A percentile compares a stretch with the other conserved stretches of the same genome.
These are phyloP conservation scores for Tetrastigma voinierianum DNA, from an alignment of 164 flowering plant genomes.

Conservation along the genomic window DNA sequence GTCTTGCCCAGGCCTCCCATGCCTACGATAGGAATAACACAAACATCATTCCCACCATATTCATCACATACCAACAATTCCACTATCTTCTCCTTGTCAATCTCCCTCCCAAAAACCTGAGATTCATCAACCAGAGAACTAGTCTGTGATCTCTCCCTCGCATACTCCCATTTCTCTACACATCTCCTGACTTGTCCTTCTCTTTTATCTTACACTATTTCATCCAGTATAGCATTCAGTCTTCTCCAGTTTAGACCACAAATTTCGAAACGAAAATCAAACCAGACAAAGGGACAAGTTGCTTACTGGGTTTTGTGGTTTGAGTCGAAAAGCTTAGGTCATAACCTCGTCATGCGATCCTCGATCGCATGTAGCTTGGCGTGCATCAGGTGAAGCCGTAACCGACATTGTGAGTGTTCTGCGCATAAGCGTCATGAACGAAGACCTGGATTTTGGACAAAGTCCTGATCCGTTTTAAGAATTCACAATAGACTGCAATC, in stretches of 20 bases:
- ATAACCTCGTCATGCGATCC: constrained; percentile 3
- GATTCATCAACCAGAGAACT: not conserved
- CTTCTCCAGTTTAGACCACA: not conserved
- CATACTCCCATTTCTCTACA: not conserved
- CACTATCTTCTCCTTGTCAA: not conserved
- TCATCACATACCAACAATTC: not conserved
- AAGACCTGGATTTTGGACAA: constrained; percentile 1
- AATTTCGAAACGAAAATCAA: not conserved
- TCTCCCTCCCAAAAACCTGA: not conserved
- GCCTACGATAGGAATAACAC: not conserved
- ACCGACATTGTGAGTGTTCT: not conserved
- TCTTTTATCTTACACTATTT: constrained; percentile 7
- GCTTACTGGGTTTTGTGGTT: not conserved
- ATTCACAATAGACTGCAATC: too few species aligned
- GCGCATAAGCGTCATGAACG: constrained; percentile 7
- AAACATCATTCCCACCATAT: not conserved
- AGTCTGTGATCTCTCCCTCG: too few species aligned
- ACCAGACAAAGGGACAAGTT: not conserved
- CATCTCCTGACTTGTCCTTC: not conserved
- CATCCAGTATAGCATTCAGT: not conserved
- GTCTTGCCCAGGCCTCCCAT: constrained; percentile 6
- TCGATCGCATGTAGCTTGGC: constrained; percentile 6
- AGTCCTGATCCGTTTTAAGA: not conserved
- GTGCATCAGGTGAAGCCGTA: too few species aligned
- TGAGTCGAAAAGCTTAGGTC: not conserved